Percentiles rank a stretch among this genome's conserved stretches.
phyloP scores from a whole-genome alignment of 805 yeast genomes.

The Ogataea parapolymorpha region DNA sequence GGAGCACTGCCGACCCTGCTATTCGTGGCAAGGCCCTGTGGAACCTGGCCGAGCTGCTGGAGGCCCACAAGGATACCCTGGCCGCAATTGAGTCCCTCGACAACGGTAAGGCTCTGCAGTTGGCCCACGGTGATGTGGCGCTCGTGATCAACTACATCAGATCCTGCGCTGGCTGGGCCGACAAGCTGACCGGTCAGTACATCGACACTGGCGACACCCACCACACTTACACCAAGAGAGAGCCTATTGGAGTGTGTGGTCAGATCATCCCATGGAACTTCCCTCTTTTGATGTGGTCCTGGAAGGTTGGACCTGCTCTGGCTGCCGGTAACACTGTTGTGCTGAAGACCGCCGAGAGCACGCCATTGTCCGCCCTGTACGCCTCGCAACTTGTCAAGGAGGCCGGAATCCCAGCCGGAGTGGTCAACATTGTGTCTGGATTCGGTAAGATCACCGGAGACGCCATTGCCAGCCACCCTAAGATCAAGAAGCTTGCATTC shows the following conservation, averaged over 20 bases:
- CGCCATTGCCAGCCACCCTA: constrained; percentile 64
- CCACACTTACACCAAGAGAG: constrained; percentile 63
- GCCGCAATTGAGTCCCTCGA: constrained; percentile 71
- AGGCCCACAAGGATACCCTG: constrained; percentile 57
- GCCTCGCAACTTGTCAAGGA: constrained; percentile 59
- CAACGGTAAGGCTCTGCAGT: constrained; percentile 69
- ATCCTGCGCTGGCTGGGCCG: constrained; percentile 72
- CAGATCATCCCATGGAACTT: constrained; percentile 85
- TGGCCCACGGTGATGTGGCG: constrained; percentile 67
- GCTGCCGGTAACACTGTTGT: constrained; percentile 75
- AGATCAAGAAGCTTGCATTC: constrained; percentile 71
- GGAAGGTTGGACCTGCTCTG: constrained; percentile 79
- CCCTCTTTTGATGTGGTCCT: constrained; percentile 74
- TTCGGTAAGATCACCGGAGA: constrained; percentile 72
- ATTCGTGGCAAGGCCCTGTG: constrained; percentile 49
- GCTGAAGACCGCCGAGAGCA: constrained; percentile 72
- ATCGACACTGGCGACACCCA: constrained; percentile 62
- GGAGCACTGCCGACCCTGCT: constrained; percentile 60
- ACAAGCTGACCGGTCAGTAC: constrained; percentile 62
- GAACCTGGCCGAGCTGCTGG: constrained; percentile 68
- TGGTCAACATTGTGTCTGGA: constrained; percentile 70
- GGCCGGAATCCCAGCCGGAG: constrained; percentile 76
- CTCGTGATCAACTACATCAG: constrained; percentile 62
- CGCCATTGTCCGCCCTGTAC: constrained; percentile 69
- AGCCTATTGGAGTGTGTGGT: constrained; percentile 80